Evolutionary conservation across 2,329 filamentous ascomycete genomes (phyloP).

Genomic region (Fusarium sp.): DNA sequence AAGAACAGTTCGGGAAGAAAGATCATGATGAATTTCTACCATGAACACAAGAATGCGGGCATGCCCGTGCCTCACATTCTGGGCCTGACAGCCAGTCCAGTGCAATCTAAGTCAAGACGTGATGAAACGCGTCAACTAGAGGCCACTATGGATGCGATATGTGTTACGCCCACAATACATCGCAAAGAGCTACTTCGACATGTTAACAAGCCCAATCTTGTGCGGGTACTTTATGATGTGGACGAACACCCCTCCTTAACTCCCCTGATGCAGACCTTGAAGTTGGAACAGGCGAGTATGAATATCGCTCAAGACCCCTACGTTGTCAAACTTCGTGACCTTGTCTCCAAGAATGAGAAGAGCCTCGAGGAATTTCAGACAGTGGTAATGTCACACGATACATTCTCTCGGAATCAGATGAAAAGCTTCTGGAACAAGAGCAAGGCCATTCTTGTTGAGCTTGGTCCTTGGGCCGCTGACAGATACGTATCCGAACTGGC

Average conservation of each 20-base stretch:
- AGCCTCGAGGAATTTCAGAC: slow-evolving; percentile 55
- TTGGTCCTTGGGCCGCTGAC: slow-evolving; percentile 78
- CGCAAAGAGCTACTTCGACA: slow-evolving; percentile 76
- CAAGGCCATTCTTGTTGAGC: slow-evolving; percentile 63
- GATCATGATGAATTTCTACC: slow-evolving; percentile 82
- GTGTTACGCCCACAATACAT: slow-evolving; percentile 75
- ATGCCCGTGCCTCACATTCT: slow-evolving; percentile 72
- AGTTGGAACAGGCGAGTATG: slow-evolving; percentile 56
- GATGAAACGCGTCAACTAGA: slow-evolving; percentile 73
- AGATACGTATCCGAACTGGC: slow-evolving; percentile 70
- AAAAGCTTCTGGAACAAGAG: slow-evolving; percentile 65
- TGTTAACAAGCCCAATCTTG: slow-evolving; percentile 74
- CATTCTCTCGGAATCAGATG: slow-evolving; percentile 67
- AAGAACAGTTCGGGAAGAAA: slow-evolving; percentile 72
- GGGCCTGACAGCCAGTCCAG: slow-evolving; percentile 84
- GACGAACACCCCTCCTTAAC: slow-evolving; percentile 40
- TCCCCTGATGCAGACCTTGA: slow-evolving; percentile 59
- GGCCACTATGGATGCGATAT: slow-evolving; percentile 74
- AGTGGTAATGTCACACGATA: slow-evolving; percentile 59
- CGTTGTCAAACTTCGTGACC: slow-evolving; percentile 60
- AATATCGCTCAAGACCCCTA: slow-evolving; percentile 73
- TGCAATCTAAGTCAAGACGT: slow-evolving; percentile 48
- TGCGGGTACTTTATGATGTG: slow-evolving; percentile 50
- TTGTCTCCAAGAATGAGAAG: slow-evolving; percentile 55
- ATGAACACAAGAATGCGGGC: slow-evolving; percentile 57